Base-by-base conservation (phyloP, 371 early-diverging fungal genomes). In the Apophysomyces ossiformis region DNA sequence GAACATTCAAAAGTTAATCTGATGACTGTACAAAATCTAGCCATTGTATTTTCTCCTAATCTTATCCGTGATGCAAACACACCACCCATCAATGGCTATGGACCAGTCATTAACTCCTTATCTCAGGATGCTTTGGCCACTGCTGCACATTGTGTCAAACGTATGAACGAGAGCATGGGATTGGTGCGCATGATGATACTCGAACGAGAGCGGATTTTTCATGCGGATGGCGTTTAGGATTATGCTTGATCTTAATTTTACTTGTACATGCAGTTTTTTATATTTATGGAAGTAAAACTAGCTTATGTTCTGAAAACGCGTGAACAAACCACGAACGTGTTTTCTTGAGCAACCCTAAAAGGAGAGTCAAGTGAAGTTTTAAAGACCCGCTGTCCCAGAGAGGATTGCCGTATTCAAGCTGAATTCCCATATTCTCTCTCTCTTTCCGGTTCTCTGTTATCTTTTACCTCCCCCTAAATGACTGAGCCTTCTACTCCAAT, bases 41-140 rank as follows among this genome's bases (percentile, higher is more conserved):
- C 95, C 0, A 85, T 95, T 35, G 95, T 97, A 5, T 92, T 92
- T 83, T 79, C 94, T 7, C 96, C 96, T 7, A 96, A 94, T 64
- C 78, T 97, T 67, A 85, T 94, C 13, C 78, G 89, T 35, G 86
- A 90, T n/a, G 86, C 78, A 4, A n/a, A 54, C 37, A 45, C 35
- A 6, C 61, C 64, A 37, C n/a, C 65, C 7, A 26, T 21, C 21
- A 50, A 9, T 50, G 54, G 54, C 9, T 50, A 50, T 11, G 67
- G 85, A 58, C 75, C 75, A 57, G 90, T 88, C 67, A 76, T 88
- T 7, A 50, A 16, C 21, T 43, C 61, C 7, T 32, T 61, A 41
- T 57, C 61, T 13, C 72, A 72, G 43, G 56, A 72, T 44, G 66
- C 72, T 12, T 63, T 72, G 65, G 63, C 68, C 15, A 65, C 46